These are phyloP conservation scores for Amborella trichopoda DNA, from an alignment of 164 flowering plant species.

Conservation along the genomic window DNA sequence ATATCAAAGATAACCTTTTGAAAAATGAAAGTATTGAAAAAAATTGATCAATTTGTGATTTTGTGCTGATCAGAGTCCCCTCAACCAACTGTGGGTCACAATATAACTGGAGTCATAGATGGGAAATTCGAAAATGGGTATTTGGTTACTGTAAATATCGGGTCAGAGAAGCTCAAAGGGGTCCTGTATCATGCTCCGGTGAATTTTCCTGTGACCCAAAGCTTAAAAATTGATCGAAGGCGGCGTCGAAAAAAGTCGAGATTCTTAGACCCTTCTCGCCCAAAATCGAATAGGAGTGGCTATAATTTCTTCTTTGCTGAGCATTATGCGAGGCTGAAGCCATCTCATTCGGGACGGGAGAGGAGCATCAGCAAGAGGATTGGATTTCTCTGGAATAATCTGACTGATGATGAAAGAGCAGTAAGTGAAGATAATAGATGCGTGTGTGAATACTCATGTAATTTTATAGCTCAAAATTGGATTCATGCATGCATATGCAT, in stretches of 20 bases:
- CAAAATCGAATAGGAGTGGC: constrained; percentile 51
- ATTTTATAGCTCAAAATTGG: no score
- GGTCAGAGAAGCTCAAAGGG: constrained; percentile 55
- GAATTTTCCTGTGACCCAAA: constrained; percentile 17
- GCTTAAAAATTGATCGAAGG: constrained; percentile 13
- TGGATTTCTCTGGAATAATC: constrained; percentile 45
- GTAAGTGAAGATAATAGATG: no score
- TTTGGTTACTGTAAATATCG: constrained; percentile 46
- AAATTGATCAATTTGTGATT: not conserved
- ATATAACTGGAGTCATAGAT: constrained; percentile 56
- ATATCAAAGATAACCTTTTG: no score
- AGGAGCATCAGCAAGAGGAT: constrained; percentile 39
- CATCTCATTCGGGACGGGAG: constrained; percentile 37
- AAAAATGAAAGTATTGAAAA: not conserved
- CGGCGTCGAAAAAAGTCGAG: constrained; percentile 34
- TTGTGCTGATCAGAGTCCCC: constrained; percentile 24
- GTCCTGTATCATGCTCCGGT: constrained; percentile 60
- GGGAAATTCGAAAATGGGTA: constrained; percentile 77
- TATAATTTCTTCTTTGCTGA: constrained; percentile 63
- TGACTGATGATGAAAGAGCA: constrained; percentile 55
- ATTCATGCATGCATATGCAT: no score
- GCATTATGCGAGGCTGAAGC: constrained; percentile 42
- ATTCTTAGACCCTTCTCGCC: constrained; percentile 35
- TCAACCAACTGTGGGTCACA: constrained; percentile 28
- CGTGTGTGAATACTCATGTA: no score